A percentile compares a stretch with the other conserved stretches of the same genome.
phyloP scores from a whole-genome alignment of 495 filamentous ascomycete species.

The Neurospora cerealis region DNA sequence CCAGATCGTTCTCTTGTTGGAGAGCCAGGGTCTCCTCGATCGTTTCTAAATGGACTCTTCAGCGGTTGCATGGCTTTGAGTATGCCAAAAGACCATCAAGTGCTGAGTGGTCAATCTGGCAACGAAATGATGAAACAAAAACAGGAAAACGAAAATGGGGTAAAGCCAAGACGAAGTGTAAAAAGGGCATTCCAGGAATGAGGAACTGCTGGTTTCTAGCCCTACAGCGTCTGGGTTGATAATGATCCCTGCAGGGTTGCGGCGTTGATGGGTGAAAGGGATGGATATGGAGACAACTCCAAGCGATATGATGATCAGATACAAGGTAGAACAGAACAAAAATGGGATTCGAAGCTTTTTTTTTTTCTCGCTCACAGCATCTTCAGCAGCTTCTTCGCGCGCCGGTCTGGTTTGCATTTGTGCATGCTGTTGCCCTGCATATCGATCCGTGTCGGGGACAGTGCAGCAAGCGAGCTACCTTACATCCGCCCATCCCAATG shows the following conservation, averaged over 20 bases:
- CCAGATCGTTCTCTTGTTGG: conserved; percentile 89
- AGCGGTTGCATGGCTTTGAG: not conserved
- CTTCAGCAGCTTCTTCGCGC: not conserved
- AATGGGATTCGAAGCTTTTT: not conserved
- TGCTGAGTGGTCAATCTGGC: not conserved
- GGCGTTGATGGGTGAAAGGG: not conserved
- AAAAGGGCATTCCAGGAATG: not conserved
- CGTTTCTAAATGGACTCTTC: conserved; percentile 24
- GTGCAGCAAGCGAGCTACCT: not conserved
- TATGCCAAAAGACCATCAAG: not conserved
- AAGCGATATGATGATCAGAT: not conserved
- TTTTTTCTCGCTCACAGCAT: not conserved
- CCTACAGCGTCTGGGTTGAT: not conserved
- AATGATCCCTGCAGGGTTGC: not conserved
- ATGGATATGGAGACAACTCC: not conserved
- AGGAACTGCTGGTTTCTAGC: not conserved
- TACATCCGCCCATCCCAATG: not conserved
- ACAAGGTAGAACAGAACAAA: not conserved
- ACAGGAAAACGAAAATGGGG: not conserved
- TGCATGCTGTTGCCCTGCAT: not conserved
- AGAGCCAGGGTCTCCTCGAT: conserved; percentile 78
- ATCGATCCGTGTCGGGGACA: not conserved
- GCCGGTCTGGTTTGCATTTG: not conserved
- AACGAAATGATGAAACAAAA: not conserved
- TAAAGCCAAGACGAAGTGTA: not conserved